These are phyloP conservation scores for Daphne laureola DNA, from an alignment of 441 rosid species.

Conservation along the genomic window DNA sequence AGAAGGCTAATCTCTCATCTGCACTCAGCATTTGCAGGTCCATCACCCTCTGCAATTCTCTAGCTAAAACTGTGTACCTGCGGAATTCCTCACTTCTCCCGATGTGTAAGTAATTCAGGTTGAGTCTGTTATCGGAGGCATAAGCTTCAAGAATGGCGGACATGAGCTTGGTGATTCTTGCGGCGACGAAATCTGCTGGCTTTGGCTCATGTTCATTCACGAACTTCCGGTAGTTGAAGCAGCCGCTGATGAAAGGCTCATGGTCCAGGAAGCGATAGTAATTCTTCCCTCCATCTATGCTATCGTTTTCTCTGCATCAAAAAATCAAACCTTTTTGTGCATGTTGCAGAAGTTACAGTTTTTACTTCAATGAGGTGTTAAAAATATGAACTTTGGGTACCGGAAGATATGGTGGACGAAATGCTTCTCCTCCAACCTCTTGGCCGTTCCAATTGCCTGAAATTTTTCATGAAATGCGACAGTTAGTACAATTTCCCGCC, in stretches of 20 bases:
- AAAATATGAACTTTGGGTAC: constrained; percentile 21
- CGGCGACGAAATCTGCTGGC: constrained; percentile 40
- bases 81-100: constrained; percentile 79
- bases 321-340: too few relatives aligned
- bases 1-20: constrained; percentile 66
- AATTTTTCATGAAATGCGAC: too few relatives aligned
- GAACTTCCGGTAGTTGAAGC: constrained; percentile 58
- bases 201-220: constrained; percentile 63
- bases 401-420: constrained; percentile 83
- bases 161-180: constrained; percentile 60
- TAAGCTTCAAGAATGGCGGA: constrained; percentile 75
- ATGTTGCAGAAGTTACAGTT: too few relatives aligned
- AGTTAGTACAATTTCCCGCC: too few relatives aligned
- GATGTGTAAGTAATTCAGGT: constrained; percentile 50
- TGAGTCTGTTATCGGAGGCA: constrained; percentile 57
- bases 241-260: constrained; percentile 54
- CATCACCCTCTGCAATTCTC: constrained; percentile 65
- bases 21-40: constrained; percentile 39
- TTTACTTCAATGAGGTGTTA: too few relatives aligned
- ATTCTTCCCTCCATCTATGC: constrained; percentile 60
- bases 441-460: constrained; percentile 73
- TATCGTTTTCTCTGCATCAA: constrained; percentile 61
- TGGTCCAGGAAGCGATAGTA: constrained; percentile 83
- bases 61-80: constrained; percentile 60
- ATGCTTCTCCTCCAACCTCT: constrained; percentile 57